Conservation (phyloP, 2,329 filamentous ascomycete species). For the Aspergillus flavus region DNA sequence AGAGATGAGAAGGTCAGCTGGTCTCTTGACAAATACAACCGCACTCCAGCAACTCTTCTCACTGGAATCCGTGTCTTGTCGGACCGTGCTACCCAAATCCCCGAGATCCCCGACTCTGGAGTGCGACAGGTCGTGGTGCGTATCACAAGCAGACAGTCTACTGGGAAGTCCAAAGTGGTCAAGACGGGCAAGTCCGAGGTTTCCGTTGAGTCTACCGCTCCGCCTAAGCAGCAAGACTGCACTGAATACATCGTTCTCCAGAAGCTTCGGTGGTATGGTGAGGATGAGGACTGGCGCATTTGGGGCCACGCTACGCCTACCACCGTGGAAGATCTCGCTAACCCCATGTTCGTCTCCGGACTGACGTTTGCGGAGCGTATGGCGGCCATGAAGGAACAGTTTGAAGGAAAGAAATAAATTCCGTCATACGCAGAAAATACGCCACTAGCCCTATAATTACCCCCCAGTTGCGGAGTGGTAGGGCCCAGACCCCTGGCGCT, state of each 20-base stretch:
- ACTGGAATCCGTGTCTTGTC: constrained; percentile 42
- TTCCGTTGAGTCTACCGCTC: constrained; percentile 13
- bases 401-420: constrained; percentile 20
- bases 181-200: constrained; percentile 8
- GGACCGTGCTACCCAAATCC: constrained; percentile 47
- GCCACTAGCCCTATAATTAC: neutral
- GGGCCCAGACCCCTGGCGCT: neutral
- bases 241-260: constrained; percentile 57
- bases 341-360: constrained; percentile 38
- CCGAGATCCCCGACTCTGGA: constrained; percentile 40
- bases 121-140: constrained; percentile 44
- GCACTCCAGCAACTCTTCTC: constrained; percentile 39
- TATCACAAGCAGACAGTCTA: constrained; percentile 43
- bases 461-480: neutral
- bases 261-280: constrained; percentile 44
- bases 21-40: constrained; percentile 41
- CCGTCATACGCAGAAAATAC: neutral
- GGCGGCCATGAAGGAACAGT: constrained; percentile 31
- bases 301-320: constrained; percentile 53
- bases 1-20: constrained; percentile 36
- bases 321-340: constrained; percentile 41
- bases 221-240: constrained; percentile 45
- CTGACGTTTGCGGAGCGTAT: constrained; percentile 40
- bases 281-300: constrained; percentile 50
- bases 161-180: constrained; percentile 24